Evolutionary conservation across 208 protist genomes (phyloP), one percentile per base, ranked within the genome.

Genomic region (Trypanosoma congolense): DNA sequence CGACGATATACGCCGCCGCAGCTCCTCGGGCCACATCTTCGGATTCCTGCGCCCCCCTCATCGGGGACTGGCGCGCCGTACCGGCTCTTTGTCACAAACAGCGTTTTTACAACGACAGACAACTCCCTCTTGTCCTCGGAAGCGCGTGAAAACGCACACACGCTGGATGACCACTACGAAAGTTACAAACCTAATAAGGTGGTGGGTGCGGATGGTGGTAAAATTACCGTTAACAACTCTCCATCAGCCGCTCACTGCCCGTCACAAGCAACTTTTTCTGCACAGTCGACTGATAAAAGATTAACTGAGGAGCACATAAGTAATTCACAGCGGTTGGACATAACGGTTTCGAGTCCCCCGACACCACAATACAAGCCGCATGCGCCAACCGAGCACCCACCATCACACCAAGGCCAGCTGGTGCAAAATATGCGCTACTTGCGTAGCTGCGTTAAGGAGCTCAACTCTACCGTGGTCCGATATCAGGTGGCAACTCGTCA

Each of bases 381-480:
- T 26, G 47, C 52, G 28, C 38, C 58, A 18, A 28, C 30, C 16
- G 0, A 31, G 2, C 22, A 10, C 18, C 53, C 54, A 22, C 61
- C 61, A 1, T 68, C 54, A 9, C 29, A 43, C n/a, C 5, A 46
- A 16, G 54, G 46, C 10, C 61, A 61, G 40, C 16, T 41, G 0
- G 16, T 61, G 22, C 61, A 68, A 38, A 52, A 68, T 12, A 43
- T 55, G 10, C 61, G 61, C 10, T 49, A 56, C 19, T 38, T 68
- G 18, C 61, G 54, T 24, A 30, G 46, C 14, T 64, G 52, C 30
- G 52, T 70, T 25, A 43, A 46, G 29, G 59, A 75, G 19, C 76
- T 88, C 49, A 83, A 88, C 43, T 44, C 51, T 2, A 54, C 70
- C 18, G 61, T 88, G 12, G 73, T 79, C 44, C 69, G 55, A 56